These are phyloP conservation scores for Solanum microdontum DNA, from an alignment of 257 asterid genomes.

Conservation along the genomic window DNA sequence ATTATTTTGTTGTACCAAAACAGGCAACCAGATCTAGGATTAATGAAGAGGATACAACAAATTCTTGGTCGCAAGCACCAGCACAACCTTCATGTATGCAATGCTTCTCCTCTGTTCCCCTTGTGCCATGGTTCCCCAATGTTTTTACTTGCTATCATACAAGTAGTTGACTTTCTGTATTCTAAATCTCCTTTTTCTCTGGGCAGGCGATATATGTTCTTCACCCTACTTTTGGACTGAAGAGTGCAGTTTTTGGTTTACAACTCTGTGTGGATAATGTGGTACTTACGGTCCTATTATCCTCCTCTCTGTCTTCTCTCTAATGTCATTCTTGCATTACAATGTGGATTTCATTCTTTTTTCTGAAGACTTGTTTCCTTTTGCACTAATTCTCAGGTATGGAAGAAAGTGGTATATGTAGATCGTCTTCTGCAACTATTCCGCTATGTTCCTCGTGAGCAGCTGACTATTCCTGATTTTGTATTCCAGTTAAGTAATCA, in stretches of 20 bases:
- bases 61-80: slow-evolving; percentile 95
- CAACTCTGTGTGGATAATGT: slow-evolving; percentile 62
- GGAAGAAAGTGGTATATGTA: slow-evolving; percentile 88
- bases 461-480: slow-evolving; percentile 82
- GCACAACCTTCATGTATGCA: slow-evolving; percentile 82
- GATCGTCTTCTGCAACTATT: slow-evolving; percentile 95
- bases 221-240: slow-evolving; percentile 89
- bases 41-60: slow-evolving; percentile 87
- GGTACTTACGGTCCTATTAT: slow-evolving; percentile 26
- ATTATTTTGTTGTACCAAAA: not conserved
- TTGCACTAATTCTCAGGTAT: slow-evolving; percentile 38
- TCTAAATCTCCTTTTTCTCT: not conserved
- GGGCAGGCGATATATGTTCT: slow-evolving; percentile 79
- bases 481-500: slow-evolving; percentile 83
- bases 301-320: not conserved
- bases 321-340: not conserved
- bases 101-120: not conserved
- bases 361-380: not conserved
- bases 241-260: slow-evolving; percentile 72
- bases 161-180: not conserved
- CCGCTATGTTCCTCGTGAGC: slow-evolving; percentile 83
- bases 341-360: not conserved
- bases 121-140: not conserved
- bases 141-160: not conserved
- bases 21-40: slow-evolving; percentile 96